Evolutionary conservation across 257 asterid genomes (phyloP), one percentile per base, ranked within the genome.

Genomic region (Fraxinus quadrangulata): DNA sequence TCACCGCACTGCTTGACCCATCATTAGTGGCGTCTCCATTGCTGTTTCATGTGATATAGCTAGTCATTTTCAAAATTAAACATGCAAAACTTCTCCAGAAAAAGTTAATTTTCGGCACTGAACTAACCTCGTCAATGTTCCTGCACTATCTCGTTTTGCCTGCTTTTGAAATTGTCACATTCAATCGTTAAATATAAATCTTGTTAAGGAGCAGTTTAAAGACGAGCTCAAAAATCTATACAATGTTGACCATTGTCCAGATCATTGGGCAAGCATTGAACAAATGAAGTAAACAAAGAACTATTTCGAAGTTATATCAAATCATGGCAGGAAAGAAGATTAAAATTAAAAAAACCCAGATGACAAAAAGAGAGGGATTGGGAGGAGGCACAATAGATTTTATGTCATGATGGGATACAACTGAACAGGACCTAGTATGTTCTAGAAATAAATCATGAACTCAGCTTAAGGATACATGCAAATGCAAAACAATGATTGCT

Each of bases 111-210:
- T 78, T 37, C 51, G 14, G 75, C 19, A 78, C 24, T 63, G 16
- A 81, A 79, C 96, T 81, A 37, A 92, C 97, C 92, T 84, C 51
- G 45, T 42, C 21, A 80, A 28, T 34, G 39, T 82, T 79, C 81
- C 80, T 47, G 84, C 91, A 84, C 78, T 74, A 74, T 74, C 86
- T 75, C 73, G 83, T 47, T 76, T 71, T 54, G 81, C 96, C 98
- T 90, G 96, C 79, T 33, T 74, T 86, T 66, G 72, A 82, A 80
- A 68, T 71, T 78, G 56, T 80, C 33, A 83, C 12, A 68, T 74
- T 47, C 77, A 80, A 40, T 70, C n/a, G 75, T 78, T 82, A 78
- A 37, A 61, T 71, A 66, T 61, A 73, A 78, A 47, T 47, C 68
- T 71, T 56, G 67, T 11, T 8, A 56, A 75, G 56, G n/a, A 82